Evolutionary conservation across 2,329 filamentous ascomycete genomes (phyloP), one percentile per base, ranked within the genome.

Genomic region (Hypoxylon sp.): DNA sequence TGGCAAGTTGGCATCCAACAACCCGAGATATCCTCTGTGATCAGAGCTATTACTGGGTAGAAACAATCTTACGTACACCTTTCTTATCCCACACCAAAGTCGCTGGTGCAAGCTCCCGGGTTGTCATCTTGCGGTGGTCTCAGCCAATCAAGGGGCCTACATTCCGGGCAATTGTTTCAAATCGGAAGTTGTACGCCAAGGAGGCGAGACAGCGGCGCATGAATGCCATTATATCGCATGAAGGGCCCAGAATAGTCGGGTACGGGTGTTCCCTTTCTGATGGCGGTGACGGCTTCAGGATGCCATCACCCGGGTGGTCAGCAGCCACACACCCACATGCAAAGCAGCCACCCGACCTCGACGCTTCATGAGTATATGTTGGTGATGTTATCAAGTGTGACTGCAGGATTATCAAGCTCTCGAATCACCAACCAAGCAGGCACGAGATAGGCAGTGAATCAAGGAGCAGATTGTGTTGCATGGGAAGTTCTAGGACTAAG

Each of bases 51-150:
- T 47, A 57, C 17, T 48, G 54, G 52, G 19, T 32, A 19, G 44
- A 48, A 46, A 15, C 19, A 57, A 57, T 35, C 42, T 37, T 11
- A 57, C 54, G 31, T 37, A 21, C 13, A 17, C n/a, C n/a, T 27
- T 27, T 11, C 54, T 21, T 35, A 37, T 27, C 29, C 42, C n/a
- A 27, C 29, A 24, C 54, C 42, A 48, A 48, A 17, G 17, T 46
- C 29, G 21, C 31, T 27, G 24, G 17, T 37, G 3, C 19, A 21
- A 48, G 13, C 11, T 27, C 13, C 37, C 11, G 15, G n/a, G 1
- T 32, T 27, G 37, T 27, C 27, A 6, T 46, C n/a, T 8, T 19
- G 1, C 29, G 8, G 24, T 46, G n/a, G 1, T n/a, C 32, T 27
- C 32, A 7, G 3, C 52, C 24, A 55, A 46, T 21, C 24, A 46